These are phyloP conservation scores for Boletus subparvulus DNA, from an alignment of 768 basidiomycete species.

Conservation along the genomic window DNA sequence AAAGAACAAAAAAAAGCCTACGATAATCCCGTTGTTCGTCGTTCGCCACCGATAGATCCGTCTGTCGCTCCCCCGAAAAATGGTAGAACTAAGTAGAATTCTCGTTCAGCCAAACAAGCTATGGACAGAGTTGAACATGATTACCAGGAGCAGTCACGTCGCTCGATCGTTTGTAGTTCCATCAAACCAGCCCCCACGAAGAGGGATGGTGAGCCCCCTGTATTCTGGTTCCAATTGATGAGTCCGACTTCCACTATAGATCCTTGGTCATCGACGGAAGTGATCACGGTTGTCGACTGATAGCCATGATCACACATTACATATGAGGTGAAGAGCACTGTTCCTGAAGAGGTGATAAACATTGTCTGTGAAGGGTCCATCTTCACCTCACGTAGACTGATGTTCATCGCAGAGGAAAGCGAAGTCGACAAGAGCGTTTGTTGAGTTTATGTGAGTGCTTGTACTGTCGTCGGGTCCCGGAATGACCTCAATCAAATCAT, in stretches of 20 bases:
- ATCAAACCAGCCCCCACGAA: background rate
- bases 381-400: slow-evolving; percentile 18
- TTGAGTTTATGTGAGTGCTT: background rate
- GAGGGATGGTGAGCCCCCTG: background rate
- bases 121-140: background rate
- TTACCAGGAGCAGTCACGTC: slow-evolving; percentile 4
- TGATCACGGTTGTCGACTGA: slow-evolving; percentile 7
- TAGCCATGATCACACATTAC: background rate
- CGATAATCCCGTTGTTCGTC: background rate
- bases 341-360: slow-evolving; percentile 19
- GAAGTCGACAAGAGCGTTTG: background rate
- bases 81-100: background rate
- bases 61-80: slow-evolving; percentile 11
- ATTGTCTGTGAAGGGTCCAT: slow-evolving; percentile 7
- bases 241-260: slow-evolving; percentile 7
- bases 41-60: slow-evolving; percentile 13
- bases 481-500: background rate
- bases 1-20: background rate
- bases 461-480: background rate
- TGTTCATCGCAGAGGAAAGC: slow-evolving; percentile 11
- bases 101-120: background rate
- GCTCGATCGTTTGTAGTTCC: background rate
- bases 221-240: slow-evolving; percentile 17
- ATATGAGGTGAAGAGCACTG: slow-evolving; percentile 14
- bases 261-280: slow-evolving; percentile 10